Evolutionary conservation across 176 grass and related monocot genomes (phyloP), one percentile per base, ranked within the genome.

Genomic region (Alopecurus myosuroides): DNA sequence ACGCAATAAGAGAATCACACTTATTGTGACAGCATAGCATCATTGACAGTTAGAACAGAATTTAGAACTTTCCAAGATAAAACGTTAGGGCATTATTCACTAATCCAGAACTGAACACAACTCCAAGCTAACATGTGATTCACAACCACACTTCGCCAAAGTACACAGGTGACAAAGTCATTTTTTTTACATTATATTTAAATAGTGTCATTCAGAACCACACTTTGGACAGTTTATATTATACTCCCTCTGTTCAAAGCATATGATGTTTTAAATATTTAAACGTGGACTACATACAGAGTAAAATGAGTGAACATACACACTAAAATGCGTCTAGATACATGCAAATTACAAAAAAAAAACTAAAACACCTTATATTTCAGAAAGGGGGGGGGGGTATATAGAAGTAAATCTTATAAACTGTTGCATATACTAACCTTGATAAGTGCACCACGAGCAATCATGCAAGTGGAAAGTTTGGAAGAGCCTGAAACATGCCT

Each of bases 391-490:
- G n/a, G n/a, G n/a, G n/a, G n/a, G n/a, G n/a, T n/a, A 61, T 78
- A 34, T 41, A 57, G n/a, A 30, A 6, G 0, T 18, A 77, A 46
- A 72, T 29, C 69, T 45, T 53, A 56, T 55, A 30, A 70, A 23
- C 50, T 12, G 51, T 25, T 51, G n/a, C 7, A 74, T 5, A 66
- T 50, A 84, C 64, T 37, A 87, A 98, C 95, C 95, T 98, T 98
- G 36, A 94, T 93, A 56, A 98, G 82, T 35, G 90, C 95, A 58
- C 92, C 95, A 61, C 92, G 81, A 72, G 92, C 95, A 90, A 95
- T 94, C 95, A 95, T 93, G 82, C 88, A 86, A 61, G 82, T 86
- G 8, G 86, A 89, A 56, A 95, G 81, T 84, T 89, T 78, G 46
- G 88, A 78, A 76, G 86, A 90, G 53, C 60, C 85, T 28, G 85